Evolutionary conservation across 345 rosid species (phyloP), one percentile per base, ranked within the genome.

Genomic region (Iberis pinnata): DNA sequence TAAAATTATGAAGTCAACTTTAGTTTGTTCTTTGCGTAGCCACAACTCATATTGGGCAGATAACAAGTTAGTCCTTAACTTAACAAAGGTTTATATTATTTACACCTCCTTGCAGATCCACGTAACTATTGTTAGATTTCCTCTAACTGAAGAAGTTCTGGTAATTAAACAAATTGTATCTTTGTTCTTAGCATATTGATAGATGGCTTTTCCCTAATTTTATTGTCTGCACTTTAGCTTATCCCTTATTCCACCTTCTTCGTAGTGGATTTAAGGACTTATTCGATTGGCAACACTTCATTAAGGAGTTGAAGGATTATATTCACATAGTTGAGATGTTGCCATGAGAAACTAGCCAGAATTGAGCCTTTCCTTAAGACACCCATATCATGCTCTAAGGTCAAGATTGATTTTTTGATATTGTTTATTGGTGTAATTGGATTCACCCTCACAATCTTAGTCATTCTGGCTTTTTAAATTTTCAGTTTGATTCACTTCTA

Each of bases 301-400:
- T 88, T 8, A 70, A 82, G 63, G 80, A 82, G 13, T 56, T 92
- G 69, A 77, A 81, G 68, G 79, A 83, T 72, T 95, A 84, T 56
- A 70, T 92, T 60, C 93, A 81, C 70, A 76, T 88, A 55, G 89
- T 88, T 46, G 96, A 92, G 80, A 32, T 68, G 40, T 56, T 88
- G 61, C 98, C 95, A 41, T 58, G 76, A 29, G 75, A 76, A n/a
- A 49, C 73, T 75, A 68, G 73, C 83, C 18, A 78, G 73, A 40
- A 64, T 68, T 1, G 81, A 84, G 58, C 81, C 89, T 63, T 76
- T 84, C 60, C 64, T 49, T 18, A 92, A 92, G 70, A 92, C 95
- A 57, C 95, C 87, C 44, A 78, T 90, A 60, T 87, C 98, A 15
- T 90, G 98, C 96, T 90, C 98, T 13, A 87, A 84, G 96, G 96